phyloP scores from a whole-genome alignment of 768 basidiomycete species.

The Lactarius hengduanensis region DNA sequence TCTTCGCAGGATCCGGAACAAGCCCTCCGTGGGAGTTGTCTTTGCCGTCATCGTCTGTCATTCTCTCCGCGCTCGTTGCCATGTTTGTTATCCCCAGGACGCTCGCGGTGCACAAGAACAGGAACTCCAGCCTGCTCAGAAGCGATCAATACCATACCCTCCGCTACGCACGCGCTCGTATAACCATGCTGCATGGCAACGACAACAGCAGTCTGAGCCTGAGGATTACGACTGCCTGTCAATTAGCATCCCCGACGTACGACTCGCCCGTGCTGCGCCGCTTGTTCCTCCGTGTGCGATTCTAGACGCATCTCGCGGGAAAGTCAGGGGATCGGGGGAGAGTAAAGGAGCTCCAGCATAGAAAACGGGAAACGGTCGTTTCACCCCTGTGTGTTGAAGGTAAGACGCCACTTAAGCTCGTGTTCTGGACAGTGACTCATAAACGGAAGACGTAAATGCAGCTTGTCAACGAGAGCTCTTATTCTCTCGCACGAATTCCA shows the following conservation, averaged over 20 bases:
- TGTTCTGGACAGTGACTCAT: background rate
- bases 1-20: constrained; percentile 53
- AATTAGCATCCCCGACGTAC: no score
- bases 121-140: constrained; percentile 38
- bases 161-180: background rate
- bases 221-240: background rate
- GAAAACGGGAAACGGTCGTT: constrained; percentile 3
- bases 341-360: background rate
- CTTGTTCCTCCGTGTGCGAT: constrained; percentile 28
- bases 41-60: constrained; percentile 54
- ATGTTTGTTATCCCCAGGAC: constrained; percentile 43
- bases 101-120: constrained; percentile 49
- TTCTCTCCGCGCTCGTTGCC: constrained; percentile 47
- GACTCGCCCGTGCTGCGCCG: constrained; percentile 9
- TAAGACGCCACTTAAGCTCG: constrained; percentile 5
- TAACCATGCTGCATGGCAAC: constrained; percentile 7
- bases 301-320: constrained; percentile 31
- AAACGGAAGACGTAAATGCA: background rate
- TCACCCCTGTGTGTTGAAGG: constrained; percentile 18
- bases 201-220: background rate
- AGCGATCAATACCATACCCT: no score
- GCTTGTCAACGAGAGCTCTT: no score
- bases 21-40: constrained; percentile 57
- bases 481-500: background rate
- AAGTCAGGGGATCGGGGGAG: background rate